These are phyloP conservation scores for Kingdonia uniflora DNA, from an alignment of 164 flowering plant species.

Conservation along the genomic window DNA sequence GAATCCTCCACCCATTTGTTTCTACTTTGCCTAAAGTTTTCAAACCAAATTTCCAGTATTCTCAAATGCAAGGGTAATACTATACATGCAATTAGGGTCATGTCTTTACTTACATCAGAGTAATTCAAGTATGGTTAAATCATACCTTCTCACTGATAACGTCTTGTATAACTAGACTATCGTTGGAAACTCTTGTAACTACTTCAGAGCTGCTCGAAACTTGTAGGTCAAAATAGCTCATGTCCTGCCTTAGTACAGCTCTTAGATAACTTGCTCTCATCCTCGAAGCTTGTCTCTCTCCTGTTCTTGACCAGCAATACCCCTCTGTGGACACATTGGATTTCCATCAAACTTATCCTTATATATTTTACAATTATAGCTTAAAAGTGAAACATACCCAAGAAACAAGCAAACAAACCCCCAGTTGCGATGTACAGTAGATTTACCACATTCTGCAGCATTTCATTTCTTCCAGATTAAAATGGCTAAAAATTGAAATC, in stretches of 20 bases:
- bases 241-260: slow-evolving; percentile 71
- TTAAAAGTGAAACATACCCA: slow-evolving; percentile 3
- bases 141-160: slow-evolving; percentile 68
- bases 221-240: slow-evolving; percentile 61
- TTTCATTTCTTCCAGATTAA: not conserved
- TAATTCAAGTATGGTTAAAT: not conserved
- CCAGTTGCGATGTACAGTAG: slow-evolving; percentile 5
- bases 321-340: slow-evolving; percentile 37
- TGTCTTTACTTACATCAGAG: too few species aligned
- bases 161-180: slow-evolving; percentile 58
- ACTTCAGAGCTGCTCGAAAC: slow-evolving; percentile 57
- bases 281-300: slow-evolving; percentile 59
- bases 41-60: too few species aligned
- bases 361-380: not conserved
- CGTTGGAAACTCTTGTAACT: slow-evolving; percentile 54
- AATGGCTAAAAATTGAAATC: not conserved
- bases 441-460: not conserved
- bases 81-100: too few species aligned
- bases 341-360: not conserved
- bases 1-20: too few species aligned
- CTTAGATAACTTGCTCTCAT: slow-evolving; percentile 53
- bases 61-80: too few species aligned
- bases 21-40: too few species aligned
- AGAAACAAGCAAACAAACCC: not conserved
- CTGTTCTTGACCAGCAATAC: slow-evolving; percentile 75